Base-by-base conservation (phyloP, 805 yeast species). In the Zygosaccharomyces siamensis region DNA sequence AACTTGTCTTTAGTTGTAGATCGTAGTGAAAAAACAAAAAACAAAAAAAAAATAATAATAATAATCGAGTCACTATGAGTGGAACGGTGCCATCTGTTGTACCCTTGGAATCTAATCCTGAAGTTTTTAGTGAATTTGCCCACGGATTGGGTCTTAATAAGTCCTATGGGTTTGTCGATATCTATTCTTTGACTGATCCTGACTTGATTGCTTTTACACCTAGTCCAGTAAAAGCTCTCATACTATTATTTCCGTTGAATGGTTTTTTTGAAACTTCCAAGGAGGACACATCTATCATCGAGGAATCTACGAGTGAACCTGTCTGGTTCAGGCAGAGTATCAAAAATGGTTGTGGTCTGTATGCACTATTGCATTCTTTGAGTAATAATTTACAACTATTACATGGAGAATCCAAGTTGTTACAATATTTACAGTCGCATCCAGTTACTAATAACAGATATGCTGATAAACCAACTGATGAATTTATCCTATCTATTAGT, bases 41-140 rank as follows among this genome's bases (percentile, higher is more conserved):
- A 42, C 3, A 7, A 16, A 14, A 35, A 31, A 23, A 4, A n/a
- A n/a, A n/a, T n/a, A n/a, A n/a, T n/a, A n/a, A n/a, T n/a, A n/a
- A n/a, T n/a, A n/a, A 21, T 5, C 12, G n/a, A 3, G 23, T 37
- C 24, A 35, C 26, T 26, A 51, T 44, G 52, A 31, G 36, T 10
- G 20, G 37, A 33, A 44, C 51, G 3, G 40, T 47, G 4, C 55
- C 52, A 11, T 60, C 83, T 11, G 92, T 87, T 12, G 81, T 89
- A 10, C 98, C 98, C 2, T 69, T 92, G 30, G 99, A 93, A 64
- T 86, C 95, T 6, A 88, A 89, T 58, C 99, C 99, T 0, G 84
- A 76, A 7, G 80, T 92, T 5, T 90, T 92, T 70, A 79, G 85
- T 7, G 71, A 71, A 0, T 81, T 89, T 57, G 86, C 89, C 1